Conservation (phyloP, 257 asterid genomes). For the Linderniella brevidens region DNA sequence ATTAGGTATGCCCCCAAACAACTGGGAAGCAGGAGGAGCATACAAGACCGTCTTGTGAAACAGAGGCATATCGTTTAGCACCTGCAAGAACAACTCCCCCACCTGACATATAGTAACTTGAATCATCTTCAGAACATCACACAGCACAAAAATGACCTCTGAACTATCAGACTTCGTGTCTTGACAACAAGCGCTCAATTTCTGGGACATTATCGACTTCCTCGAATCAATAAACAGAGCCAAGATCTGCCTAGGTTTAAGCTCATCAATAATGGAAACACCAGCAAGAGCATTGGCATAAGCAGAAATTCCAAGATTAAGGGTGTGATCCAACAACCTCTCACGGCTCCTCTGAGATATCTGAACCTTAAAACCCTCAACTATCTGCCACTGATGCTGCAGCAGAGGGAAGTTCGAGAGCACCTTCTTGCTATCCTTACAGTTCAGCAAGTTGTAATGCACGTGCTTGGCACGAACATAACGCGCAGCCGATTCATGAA, state of each 20-base stretch:
- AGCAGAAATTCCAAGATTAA: slow-evolving; percentile 47
- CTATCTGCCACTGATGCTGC: slow-evolving; percentile 97
- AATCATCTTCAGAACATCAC: slow-evolving; percentile 71
- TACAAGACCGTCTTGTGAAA: slow-evolving; percentile 73
- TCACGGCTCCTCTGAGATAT: slow-evolving; percentile 84
- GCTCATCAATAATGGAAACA: slow-evolving; percentile 71
- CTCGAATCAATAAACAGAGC: slow-evolving; percentile 67
- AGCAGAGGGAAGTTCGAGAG: slow-evolving; percentile 73
- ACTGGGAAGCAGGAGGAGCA: slow-evolving; percentile 94
- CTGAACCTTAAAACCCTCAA: slow-evolving; percentile 88
- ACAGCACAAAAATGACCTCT: slow-evolving; percentile 68
- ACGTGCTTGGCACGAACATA: slow-evolving; percentile 85
- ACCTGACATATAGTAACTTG: slow-evolving; percentile 88
- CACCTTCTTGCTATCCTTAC: slow-evolving; percentile 32
- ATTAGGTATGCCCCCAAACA: slow-evolving; percentile 94
- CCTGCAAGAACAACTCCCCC: slow-evolving; percentile 88
- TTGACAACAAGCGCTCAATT: slow-evolving; percentile 49
- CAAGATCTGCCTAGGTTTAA: slow-evolving; percentile 68
- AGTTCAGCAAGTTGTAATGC: slow-evolving; percentile 39
- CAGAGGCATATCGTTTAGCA: slow-evolving; percentile 80
- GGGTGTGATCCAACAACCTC: slow-evolving; percentile 61
- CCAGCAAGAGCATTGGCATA: slow-evolving; percentile 95
- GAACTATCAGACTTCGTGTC: slow-evolving; percentile 46
- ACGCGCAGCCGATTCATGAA: slow-evolving; percentile 75
- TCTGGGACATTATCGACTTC: slow-evolving; percentile 60